Evolutionary conservation across 2,329 filamentous ascomycete species (phyloP).

Genomic region (Xylariales sp.): DNA sequence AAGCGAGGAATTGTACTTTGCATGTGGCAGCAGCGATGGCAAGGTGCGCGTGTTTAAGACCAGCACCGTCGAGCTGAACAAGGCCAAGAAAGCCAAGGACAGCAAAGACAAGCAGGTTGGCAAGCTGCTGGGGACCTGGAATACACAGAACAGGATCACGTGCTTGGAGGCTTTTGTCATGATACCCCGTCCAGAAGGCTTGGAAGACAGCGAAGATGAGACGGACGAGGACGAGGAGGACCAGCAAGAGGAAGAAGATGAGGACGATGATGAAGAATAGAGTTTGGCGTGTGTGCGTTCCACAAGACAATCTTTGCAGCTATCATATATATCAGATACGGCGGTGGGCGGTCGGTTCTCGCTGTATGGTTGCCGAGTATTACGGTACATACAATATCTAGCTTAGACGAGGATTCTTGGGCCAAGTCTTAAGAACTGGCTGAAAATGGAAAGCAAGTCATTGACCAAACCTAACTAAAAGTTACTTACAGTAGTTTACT

Average conservation of each 20-base stretch:
- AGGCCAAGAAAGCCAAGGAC: slow-evolving; percentile 19
- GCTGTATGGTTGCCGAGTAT: too few species aligned
- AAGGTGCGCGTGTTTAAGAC: slow-evolving; percentile 75
- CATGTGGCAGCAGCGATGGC: slow-evolving; percentile 82
- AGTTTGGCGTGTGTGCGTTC: too few species aligned
- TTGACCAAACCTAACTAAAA: too few species aligned
- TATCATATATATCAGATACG: too few species aligned
- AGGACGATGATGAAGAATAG: slow-evolving; percentile 40
- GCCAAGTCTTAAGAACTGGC: too few species aligned
- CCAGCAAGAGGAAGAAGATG: slow-evolving; percentile 45
- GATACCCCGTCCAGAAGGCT: slow-evolving; percentile 61
- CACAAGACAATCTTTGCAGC: too few species aligned
- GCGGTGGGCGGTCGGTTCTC: too few species aligned
- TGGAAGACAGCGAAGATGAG: slow-evolving; percentile 53
- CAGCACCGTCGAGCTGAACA: slow-evolving; percentile 32
- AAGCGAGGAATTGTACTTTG: slow-evolving; percentile 47
- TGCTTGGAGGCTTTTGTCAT: slow-evolving; percentile 85
- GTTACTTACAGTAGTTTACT: too few species aligned
- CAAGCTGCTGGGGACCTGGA: slow-evolving; percentile 68
- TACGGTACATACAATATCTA: too few species aligned
- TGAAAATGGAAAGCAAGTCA: too few species aligned
- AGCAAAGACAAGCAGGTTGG: slow-evolving; percentile 45
- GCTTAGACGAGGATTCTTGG: too few species aligned
- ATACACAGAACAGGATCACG: slow-evolving; percentile 85
- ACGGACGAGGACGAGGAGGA: slow-evolving; percentile 16